Conservation (phyloP, 495 filamentous ascomycete genomes). For the Clohesyomyces aquaticus region DNA sequence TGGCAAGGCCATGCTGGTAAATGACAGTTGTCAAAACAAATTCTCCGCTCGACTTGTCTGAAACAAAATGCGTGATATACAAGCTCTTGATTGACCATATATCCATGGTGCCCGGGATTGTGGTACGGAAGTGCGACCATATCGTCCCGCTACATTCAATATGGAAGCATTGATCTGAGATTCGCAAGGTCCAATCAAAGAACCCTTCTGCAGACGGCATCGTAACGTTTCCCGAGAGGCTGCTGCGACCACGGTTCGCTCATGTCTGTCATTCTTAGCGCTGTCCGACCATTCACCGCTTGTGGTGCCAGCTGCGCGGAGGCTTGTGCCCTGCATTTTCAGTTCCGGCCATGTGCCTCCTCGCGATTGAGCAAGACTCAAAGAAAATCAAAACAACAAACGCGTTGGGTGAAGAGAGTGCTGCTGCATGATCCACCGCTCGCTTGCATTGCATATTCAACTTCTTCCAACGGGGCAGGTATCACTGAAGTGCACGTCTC, state of each 20-base stretch:
- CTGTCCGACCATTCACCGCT: background rate
- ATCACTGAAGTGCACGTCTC: background rate
- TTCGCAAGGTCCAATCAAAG: background rate
- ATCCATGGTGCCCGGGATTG: background rate
- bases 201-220: no score
- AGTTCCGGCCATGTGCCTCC: background rate
- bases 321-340: background rate
- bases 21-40: slow-evolving; percentile 8
- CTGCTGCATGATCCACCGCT: background rate
- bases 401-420: background rate
- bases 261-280: background rate
- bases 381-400: background rate
- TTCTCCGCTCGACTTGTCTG: background rate
- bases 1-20: background rate
- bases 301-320: no score
- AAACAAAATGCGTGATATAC: slow-evolving; percentile 4
- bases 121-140: no score
- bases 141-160: background rate
- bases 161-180: background rate
- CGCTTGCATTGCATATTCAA: background rate
- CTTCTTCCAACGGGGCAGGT: background rate
- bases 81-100: slow-evolving; percentile 1
- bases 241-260: background rate
- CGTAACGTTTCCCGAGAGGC: no score
- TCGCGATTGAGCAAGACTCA: background rate